These are phyloP conservation scores for Sporothrix humicola DNA, from an alignment of 2,329 filamentous ascomycete species.

Conservation along the genomic window DNA sequence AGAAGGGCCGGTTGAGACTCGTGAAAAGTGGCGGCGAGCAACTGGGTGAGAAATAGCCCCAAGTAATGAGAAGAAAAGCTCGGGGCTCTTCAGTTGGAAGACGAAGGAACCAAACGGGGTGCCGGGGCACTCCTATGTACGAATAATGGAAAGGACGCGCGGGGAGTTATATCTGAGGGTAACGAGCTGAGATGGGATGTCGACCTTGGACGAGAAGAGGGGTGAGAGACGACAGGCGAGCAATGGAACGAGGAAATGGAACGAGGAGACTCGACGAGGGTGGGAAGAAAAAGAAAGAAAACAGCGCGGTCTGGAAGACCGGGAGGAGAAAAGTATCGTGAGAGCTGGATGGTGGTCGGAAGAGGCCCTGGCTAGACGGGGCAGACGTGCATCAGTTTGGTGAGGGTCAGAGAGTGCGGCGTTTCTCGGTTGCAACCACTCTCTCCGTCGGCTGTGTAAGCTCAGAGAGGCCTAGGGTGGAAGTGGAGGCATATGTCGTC, in stretches of 20 bases:
- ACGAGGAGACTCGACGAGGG: background rate
- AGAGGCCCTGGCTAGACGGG: conserved; percentile 16
- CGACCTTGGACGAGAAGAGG: background rate
- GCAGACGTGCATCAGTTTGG: conserved; percentile 1
- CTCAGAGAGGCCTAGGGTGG: conserved; percentile 5
- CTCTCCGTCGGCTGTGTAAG: conserved; percentile 3
- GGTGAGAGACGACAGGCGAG: background rate
- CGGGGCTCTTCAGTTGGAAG: background rate
- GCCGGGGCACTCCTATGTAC: background rate
- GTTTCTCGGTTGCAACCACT: conserved; percentile 14
- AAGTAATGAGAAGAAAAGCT: background rate
- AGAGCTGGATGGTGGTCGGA: conserved; percentile 13
- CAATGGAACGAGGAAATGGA: conserved; percentile 17
- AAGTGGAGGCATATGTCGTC: background rate
- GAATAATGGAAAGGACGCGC: background rate
- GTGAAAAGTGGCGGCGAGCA: background rate
- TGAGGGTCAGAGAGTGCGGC: background rate
- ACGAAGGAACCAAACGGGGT: background rate
- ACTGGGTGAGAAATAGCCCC: background rate
- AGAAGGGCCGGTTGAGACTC: background rate
- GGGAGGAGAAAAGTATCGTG: background rate
- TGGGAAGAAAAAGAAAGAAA: background rate
- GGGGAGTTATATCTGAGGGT: background rate
- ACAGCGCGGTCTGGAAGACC: background rate
- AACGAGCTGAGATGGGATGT: background rate